phyloP scores from a whole-genome alignment of 371 early-diverging fungal genomes.

The Globomyces sp. region DNA sequence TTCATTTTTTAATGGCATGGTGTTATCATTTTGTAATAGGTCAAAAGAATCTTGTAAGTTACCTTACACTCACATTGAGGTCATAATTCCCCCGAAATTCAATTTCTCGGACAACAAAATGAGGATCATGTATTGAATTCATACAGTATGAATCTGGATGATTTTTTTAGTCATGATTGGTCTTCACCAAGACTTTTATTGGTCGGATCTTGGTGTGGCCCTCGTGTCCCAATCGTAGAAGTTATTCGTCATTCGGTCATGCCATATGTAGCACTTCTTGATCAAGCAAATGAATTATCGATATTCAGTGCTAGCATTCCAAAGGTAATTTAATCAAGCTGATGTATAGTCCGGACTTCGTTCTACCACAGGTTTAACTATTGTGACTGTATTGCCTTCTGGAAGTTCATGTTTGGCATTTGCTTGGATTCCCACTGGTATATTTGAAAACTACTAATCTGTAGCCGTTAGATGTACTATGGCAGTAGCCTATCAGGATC shows the following conservation, averaged over 20 bases:
- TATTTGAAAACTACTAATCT: no score
- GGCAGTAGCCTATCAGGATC: no score
- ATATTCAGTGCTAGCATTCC: neutral
- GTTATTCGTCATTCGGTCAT: conserved; percentile 40
- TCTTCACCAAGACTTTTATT: conserved; percentile 59
- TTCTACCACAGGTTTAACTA: conserved; percentile 8
- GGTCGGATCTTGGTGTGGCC: conserved; percentile 69
- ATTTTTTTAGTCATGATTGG: conserved; percentile 68
- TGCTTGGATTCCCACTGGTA: neutral
- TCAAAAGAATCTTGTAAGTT: neutral
- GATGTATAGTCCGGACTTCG: conserved; percentile 14
- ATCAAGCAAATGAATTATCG: neutral
- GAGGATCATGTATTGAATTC: conserved; percentile 61
- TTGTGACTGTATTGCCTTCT: neutral
- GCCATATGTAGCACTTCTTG: conserved; percentile 17
- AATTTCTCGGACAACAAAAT: conserved; percentile 57
- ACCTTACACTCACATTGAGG: no score
- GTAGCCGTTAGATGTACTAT: no score
- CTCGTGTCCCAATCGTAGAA: conserved; percentile 46
- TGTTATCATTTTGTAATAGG: conserved; percentile 5
- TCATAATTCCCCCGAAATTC: conserved; percentile 51
- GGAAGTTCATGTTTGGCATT: neutral
- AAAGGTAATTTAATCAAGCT: neutral
- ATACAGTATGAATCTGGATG: conserved; percentile 71
- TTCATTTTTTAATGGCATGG: conserved; percentile 48